Conservation (phyloP, 768 basidiomycete species). For the Kockovaella imperatae region DNA sequence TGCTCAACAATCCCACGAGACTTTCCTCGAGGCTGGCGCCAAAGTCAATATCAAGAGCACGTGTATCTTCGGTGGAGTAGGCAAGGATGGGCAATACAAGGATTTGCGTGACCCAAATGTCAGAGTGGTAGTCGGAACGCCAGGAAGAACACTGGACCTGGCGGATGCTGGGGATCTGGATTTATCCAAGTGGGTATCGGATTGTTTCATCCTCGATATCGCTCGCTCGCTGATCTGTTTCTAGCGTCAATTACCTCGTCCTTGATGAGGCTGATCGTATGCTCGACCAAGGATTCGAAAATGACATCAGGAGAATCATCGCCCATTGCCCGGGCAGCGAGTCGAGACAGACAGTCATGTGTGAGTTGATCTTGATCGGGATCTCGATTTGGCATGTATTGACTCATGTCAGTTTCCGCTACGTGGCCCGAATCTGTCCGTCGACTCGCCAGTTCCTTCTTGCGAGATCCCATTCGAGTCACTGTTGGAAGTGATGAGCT, state of each 20-base stretch:
- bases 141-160: conserved; percentile 87
- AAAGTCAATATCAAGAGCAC: conserved; percentile 66
- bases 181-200: conserved; percentile 57
- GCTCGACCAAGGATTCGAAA: conserved; percentile 97
- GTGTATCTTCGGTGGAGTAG: conserved; percentile 90
- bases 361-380: conserved; percentile 52
- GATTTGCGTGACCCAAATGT: conserved; percentile 55
- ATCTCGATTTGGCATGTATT: neutral
- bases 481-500: conserved; percentile 94
- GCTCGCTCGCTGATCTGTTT: neutral
- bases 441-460: conserved; percentile 78
- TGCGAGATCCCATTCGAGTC: conserved; percentile 71
- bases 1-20: conserved; percentile 88
- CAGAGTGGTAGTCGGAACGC: conserved; percentile 87
- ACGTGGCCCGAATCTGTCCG: conserved; percentile 97
- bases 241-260: conserved; percentile 82
- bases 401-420: conserved; percentile 64
- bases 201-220: conserved; percentile 1
- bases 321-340: conserved; percentile 53
- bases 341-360: conserved; percentile 87
- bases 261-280: conserved; percentile 97
- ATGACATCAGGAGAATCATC: conserved; percentile 89
- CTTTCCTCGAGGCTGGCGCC: conserved; percentile 63
- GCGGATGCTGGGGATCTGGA: conserved; percentile 78
- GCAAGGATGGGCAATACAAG: conserved; percentile 72